Evolutionary conservation across 345 rosid genomes (phyloP).

Genomic region (Streptanthus diversifolius): DNA sequence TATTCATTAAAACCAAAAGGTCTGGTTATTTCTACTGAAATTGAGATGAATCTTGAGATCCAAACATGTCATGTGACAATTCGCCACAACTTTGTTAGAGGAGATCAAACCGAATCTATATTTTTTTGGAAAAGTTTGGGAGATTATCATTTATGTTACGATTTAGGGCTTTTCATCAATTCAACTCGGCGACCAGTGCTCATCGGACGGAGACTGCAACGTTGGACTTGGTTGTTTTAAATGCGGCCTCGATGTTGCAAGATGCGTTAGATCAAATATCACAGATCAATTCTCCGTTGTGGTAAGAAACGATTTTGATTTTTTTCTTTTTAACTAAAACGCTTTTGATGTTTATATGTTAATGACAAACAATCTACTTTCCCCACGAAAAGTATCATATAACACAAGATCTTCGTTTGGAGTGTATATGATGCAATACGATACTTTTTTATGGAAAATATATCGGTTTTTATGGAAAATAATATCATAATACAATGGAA

Average conservation of each 20-base stretch:
- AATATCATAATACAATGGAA: no score
- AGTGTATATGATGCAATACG: no score
- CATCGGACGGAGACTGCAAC: constrained; percentile 32
- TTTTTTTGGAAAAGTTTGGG: not conserved
- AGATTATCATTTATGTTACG: not conserved
- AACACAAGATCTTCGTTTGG: no score
- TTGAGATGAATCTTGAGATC: constrained; percentile 7
- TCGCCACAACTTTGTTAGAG: not conserved
- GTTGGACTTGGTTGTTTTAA: constrained; percentile 39
- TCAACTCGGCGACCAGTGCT: constrained; percentile 36
- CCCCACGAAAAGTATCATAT: no score
- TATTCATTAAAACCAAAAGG: not conserved
- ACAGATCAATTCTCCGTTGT: constrained; percentile 43
- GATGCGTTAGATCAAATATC: constrained; percentile 41
- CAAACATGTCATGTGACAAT: not conserved
- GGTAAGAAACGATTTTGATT: constrained; percentile 25
- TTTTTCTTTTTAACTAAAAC: no score
- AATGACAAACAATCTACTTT: no score
- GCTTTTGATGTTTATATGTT: not conserved
- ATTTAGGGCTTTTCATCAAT: not conserved
- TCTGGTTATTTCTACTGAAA: not conserved
- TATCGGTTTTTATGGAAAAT: no score
- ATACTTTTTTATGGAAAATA: no score
- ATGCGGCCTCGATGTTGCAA: constrained; percentile 34
- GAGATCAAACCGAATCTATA: not conserved